Percentiles rank a stretch among this genome's conserved stretches.
These are phyloP conservation scores for Pichia sp. DNA, from an alignment of 1,139 yeast species.

Conservation along the genomic window DNA sequence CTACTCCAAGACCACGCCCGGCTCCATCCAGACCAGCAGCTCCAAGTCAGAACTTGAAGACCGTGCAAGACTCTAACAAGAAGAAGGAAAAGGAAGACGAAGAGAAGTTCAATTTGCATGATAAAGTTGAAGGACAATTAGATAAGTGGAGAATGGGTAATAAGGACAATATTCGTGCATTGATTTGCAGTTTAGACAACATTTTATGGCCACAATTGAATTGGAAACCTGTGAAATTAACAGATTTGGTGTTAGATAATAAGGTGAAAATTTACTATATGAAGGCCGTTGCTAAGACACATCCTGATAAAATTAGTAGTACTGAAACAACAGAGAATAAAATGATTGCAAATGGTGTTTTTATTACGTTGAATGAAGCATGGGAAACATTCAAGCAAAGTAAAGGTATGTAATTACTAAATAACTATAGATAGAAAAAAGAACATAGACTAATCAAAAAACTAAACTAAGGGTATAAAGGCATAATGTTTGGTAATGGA, in stretches of 20 bases:
- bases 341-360: slow-evolving; percentile 85
- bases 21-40: slow-evolving; percentile 24
- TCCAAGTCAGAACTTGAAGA: slow-evolving; percentile 11
- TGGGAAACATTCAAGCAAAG: slow-evolving; percentile 80
- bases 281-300: slow-evolving; percentile 93
- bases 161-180: slow-evolving; percentile 73
- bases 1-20: slow-evolving; percentile 30
- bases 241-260: slow-evolving; percentile 86
- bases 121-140: slow-evolving; percentile 54
- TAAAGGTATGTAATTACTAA: slow-evolving; percentile 4
- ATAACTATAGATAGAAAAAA: background rate
- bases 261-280: slow-evolving; percentile 84
- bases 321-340: slow-evolving; percentile 62
- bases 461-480: slow-evolving; percentile 33
- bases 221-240: slow-evolving; percentile 64
- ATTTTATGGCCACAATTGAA: slow-evolving; percentile 61
- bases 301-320: slow-evolving; percentile 82
- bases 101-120: slow-evolving; percentile 58
- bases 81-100: slow-evolving; percentile 51
- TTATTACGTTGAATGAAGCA: slow-evolving; percentile 78
- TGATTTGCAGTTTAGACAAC: slow-evolving; percentile 63
- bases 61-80: slow-evolving; percentile 40
- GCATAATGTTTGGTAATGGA: slow-evolving; percentile 73
- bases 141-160: slow-evolving; percentile 70
- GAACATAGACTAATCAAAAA: too few relatives aligned